Percentiles rank a stretch among this genome's conserved stretches.
Conservation (phyloP, 768 basidiomycete genomes). For the Zangia roseola region DNA sequence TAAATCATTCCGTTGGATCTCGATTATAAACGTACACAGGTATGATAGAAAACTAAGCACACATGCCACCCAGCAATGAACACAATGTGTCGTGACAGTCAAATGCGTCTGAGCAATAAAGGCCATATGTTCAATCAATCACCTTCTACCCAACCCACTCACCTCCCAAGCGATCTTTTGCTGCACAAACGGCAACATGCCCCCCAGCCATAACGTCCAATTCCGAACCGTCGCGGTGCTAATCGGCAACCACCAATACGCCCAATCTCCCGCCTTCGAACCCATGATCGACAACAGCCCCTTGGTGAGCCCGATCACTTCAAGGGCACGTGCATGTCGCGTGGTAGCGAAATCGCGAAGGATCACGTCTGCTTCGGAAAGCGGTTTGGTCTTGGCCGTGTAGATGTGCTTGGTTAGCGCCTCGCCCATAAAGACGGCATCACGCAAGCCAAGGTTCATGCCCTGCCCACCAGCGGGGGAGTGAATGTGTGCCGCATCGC, state of each 20-base stretch:
- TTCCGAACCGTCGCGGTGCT: constrained; percentile 28
- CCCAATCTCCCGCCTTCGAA: constrained; percentile 7
- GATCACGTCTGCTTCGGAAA: constrained; percentile 29
- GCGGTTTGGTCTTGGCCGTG: constrained; percentile 7
- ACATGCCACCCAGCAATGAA: too few relatives aligned
- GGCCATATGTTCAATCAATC: too few relatives aligned
- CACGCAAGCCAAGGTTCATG: constrained; percentile 57
- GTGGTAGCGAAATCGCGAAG: constrained; percentile 36
- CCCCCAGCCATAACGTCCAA: constrained; percentile 22
- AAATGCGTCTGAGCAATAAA: too few relatives aligned
- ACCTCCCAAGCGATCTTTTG: constrained; percentile 23
- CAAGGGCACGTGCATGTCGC: constrained; percentile 41
- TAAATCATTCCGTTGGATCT: too few relatives aligned
- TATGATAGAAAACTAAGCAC: too few relatives aligned
- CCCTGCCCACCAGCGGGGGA: constrained; percentile 58
- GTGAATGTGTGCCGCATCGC: constrained; percentile 54
- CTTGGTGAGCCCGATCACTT: constrained; percentile 43
- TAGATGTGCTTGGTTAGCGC: constrained; percentile 38
- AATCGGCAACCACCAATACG: constrained; percentile 29
- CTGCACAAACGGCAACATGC: constrained; percentile 20
- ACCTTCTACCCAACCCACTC: constrained; percentile 28
- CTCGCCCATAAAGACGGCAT: constrained; percentile 46
- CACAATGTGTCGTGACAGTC: too few relatives aligned
- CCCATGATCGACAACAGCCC: constrained; percentile 26
- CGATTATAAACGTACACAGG: too few relatives aligned